phyloP scores from a whole-genome alignment of 129 eudicot genomes.

The Kitagawia praeruptora region DNA sequence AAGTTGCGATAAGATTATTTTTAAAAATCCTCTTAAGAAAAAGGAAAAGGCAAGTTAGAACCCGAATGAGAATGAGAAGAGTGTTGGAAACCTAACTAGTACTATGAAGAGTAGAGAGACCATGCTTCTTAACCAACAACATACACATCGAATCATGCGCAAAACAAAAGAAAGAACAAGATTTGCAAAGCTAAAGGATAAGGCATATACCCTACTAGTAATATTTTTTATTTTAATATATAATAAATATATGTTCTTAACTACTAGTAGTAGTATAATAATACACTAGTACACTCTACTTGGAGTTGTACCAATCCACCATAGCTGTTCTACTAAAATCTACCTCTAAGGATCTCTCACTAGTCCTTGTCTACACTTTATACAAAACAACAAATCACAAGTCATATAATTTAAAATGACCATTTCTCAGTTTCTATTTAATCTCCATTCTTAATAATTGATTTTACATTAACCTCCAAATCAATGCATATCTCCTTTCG shows the following conservation, averaged over 20 bases:
- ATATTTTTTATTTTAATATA: not conserved
- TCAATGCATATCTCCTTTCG: not conserved
- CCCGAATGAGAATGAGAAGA: no score
- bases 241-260: not conserved
- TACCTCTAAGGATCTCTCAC: not conserved
- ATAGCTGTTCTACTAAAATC: not conserved
- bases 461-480: not conserved
- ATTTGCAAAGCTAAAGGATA: not conserved
- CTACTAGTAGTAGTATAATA: not conserved
- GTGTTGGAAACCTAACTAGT: no score
- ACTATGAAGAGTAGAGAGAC: no score
- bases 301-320: not conserved
- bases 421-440: not conserved
- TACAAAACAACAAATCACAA: not conserved
- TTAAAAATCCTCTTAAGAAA: no score
- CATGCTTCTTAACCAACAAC: no score
- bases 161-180: not conserved
- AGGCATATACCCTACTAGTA: not conserved
- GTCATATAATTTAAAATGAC: not conserved
- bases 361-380: not conserved
- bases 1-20: no score
- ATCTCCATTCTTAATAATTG: not conserved
- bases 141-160: not conserved
- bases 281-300: not conserved
- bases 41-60: no score